Evolutionary conservation across 257 asterid species (phyloP).

Genomic region (Thymus mandschuricus): DNA sequence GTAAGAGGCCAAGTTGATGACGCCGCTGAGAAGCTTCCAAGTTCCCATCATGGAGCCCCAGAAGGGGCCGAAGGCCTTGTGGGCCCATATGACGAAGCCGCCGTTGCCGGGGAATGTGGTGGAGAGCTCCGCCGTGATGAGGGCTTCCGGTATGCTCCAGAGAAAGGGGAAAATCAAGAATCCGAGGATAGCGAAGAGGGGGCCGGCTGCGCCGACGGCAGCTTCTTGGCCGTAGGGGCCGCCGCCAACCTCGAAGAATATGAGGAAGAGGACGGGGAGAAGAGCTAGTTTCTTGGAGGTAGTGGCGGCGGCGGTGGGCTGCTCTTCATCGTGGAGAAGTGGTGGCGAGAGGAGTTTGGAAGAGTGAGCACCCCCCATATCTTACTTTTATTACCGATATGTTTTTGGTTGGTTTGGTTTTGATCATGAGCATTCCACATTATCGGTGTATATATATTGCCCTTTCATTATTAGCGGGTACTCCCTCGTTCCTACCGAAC

Average conservation of each 20-base stretch:
- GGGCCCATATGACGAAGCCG: conserved; percentile 64
- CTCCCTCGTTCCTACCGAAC: too few relatives aligned
- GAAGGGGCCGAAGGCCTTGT: conserved; percentile 64
- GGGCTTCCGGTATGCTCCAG: conserved; percentile 62
- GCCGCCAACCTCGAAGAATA: conserved; percentile 61
- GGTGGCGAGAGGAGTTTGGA: conserved; percentile 19
- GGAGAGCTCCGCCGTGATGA: conserved; percentile 63
- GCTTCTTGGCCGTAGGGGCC: conserved; percentile 65
- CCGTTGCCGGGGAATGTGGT: conserved; percentile 69
- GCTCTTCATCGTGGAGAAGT: conserved; percentile 36
- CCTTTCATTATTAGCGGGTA: too few relatives aligned
- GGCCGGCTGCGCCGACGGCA: conserved; percentile 67
- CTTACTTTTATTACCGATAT: conserved; percentile 9
- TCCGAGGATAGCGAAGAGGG: conserved; percentile 53
- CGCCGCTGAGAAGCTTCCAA: conserved; percentile 61
- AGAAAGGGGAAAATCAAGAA: conserved; percentile 55
- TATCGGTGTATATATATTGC: too few relatives aligned
- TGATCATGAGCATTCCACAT: too few relatives aligned
- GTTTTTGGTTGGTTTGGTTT: too few relatives aligned
- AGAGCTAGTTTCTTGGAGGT: conserved; percentile 45
- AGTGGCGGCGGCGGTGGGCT: conserved; percentile 19
- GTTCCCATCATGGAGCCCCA: conserved; percentile 64
- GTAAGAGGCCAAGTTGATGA: conserved; percentile 55
- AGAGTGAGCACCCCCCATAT: conserved; percentile 27
- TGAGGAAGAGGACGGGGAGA: conserved; percentile 52